Conservation (phyloP, 768 basidiomycete genomes). For the Rhodotorula toruloides region DNA sequence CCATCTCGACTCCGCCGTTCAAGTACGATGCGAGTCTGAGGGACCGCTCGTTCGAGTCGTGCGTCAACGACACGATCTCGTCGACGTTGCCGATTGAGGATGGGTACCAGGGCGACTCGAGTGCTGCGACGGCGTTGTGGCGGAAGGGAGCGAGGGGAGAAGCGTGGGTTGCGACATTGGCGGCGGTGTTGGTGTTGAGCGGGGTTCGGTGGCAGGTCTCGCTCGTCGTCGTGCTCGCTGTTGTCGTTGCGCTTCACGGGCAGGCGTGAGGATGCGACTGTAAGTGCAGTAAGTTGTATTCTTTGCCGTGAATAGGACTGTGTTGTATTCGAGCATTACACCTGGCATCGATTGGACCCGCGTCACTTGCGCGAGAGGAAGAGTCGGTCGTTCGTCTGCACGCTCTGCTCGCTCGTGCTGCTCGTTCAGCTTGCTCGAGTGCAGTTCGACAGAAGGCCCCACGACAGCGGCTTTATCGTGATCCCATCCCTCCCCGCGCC, state of each 20-base stretch:
- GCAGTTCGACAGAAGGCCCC: no score
- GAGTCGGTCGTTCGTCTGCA: no score
- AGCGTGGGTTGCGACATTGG: background rate
- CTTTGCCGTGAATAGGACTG: no score
- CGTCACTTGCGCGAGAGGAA: no score
- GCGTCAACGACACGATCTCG: slow-evolving; percentile 16
- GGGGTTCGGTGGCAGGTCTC: background rate
- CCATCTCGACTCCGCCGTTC: background rate
- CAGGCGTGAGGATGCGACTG: no score
- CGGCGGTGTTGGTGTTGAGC: background rate
- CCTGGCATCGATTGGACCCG: no score
- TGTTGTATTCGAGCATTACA: no score
- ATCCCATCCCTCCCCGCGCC: no score
- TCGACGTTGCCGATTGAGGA: slow-evolving; percentile 19
- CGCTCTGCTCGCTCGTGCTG: no score
- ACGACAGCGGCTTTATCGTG: no score
- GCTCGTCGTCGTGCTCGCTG: background rate
- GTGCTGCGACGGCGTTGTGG: background rate
- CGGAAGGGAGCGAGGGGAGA: background rate
- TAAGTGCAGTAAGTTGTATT: no score
- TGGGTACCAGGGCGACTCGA: background rate
- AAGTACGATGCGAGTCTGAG: background rate
- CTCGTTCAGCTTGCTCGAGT: no score
- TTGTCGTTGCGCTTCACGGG: background rate
- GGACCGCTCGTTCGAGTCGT: slow-evolving; percentile 1